phyloP scores from a whole-genome alignment of 2,329 filamentous ascomycete genomes.

The Elsinoe australis region DNA sequence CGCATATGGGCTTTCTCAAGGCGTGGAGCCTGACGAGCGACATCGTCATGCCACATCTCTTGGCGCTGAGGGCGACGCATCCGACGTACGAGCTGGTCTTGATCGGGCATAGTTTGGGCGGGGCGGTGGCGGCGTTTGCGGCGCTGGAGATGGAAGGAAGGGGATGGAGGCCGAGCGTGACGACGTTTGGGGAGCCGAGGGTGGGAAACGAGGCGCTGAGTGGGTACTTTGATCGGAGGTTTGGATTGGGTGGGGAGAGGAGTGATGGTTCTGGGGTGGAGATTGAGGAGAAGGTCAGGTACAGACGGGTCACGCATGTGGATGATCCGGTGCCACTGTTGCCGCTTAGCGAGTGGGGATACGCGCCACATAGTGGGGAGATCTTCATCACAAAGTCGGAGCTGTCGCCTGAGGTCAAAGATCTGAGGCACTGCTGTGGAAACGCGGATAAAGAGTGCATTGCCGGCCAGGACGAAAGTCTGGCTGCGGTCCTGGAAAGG shows the following conservation, averaged over 20 bases:
- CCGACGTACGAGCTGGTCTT: constrained; percentile 68
- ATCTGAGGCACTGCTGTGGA: constrained; percentile 66
- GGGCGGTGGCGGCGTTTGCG: constrained; percentile 82
- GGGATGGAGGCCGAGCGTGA: constrained; percentile 70
- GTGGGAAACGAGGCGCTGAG: constrained; percentile 49
- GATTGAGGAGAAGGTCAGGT: constrained; percentile 39
- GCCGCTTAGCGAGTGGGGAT: constrained; percentile 82
- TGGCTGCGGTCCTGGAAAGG: constrained; percentile 22
- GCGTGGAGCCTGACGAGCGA: constrained; percentile 73
- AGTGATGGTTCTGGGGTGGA: constrained; percentile 20
- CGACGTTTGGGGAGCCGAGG: constrained; percentile 85
- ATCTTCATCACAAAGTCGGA: constrained; percentile 69
- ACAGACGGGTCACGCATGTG: constrained; percentile 74
- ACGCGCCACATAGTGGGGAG: constrained; percentile 75
- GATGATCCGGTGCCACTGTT: constrained; percentile 85
- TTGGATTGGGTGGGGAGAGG: constrained; percentile 36
- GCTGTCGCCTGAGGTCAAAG: constrained; percentile 59
- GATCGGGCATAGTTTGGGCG: constrained; percentile 85
- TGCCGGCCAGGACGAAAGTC: constrained; percentile 45
- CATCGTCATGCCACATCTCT: constrained; percentile 60
- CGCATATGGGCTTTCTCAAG: constrained; percentile 80
- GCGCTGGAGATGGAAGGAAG: constrained; percentile 69
- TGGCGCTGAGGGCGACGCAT: constrained; percentile 51
- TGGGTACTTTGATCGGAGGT: constrained; percentile 47
- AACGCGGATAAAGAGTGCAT: constrained; percentile 66